phyloP scores from a whole-genome alignment of 345 rosid genomes.

The Populus euphratica region DNA sequence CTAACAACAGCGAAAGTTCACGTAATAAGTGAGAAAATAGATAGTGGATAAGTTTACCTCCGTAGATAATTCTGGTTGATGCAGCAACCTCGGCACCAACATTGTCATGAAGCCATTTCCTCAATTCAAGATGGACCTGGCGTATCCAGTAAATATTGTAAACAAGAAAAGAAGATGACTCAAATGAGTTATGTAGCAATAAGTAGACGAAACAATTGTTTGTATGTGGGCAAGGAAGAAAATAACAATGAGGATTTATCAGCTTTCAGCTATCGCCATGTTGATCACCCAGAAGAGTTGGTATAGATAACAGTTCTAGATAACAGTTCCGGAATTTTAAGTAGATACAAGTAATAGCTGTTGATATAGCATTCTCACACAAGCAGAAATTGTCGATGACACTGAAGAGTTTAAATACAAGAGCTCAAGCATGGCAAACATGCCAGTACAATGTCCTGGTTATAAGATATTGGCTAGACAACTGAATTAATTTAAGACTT shows the following conservation, averaged over 20 bases:
- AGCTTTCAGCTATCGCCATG: neutral
- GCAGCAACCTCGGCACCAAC: conserved; percentile 56
- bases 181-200: neutral
- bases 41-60: conserved; percentile 40
- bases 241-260: neutral
- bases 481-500: conserved; percentile 6
- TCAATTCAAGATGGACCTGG: conserved; percentile 61
- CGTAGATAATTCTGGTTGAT: conserved; percentile 63
- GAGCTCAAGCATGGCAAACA: neutral
- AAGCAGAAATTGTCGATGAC: neutral
- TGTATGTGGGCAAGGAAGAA: too few species aligned
- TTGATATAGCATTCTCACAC: neutral
- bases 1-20: neutral
- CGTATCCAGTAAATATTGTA: neutral
- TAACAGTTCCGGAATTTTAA: neutral
- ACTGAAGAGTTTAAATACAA: neutral
- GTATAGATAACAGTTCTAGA: neutral
- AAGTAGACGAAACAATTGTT: neutral
- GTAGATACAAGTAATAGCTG: neutral
- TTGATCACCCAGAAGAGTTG: neutral
- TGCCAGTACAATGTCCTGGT: neutral
- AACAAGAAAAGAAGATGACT: neutral
- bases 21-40: neutral
- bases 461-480: neutral
- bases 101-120: conserved; percentile 62